A percentile compares a stretch with the other conserved stretches of the same genome.
phyloP scores from a whole-genome alignment of 164 flowering plant genomes.

The Sedum album region DNA sequence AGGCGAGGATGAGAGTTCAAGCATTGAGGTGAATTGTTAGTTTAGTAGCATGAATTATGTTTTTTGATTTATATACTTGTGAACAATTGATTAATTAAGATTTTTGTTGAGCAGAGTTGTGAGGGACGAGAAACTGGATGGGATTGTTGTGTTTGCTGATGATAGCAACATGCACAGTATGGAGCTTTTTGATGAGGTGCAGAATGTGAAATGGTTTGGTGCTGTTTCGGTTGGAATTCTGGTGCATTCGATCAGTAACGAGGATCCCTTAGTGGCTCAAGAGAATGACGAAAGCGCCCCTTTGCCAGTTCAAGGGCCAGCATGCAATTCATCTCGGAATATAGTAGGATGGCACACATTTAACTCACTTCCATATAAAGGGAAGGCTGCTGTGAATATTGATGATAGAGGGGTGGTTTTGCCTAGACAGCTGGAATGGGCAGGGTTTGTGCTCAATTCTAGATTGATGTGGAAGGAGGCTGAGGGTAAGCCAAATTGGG shows the following conservation, averaged over 20 bases:
- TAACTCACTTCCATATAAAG: constrained; percentile 47
- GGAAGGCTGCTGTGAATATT: constrained; percentile 50
- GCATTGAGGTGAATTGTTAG: constrained; percentile 53
- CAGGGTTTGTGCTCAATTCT: constrained; percentile 88
- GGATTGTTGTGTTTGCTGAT: constrained; percentile 89
- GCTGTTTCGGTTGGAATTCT: constrained; percentile 91
- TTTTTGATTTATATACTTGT: neutral
- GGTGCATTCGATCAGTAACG: constrained; percentile 41
- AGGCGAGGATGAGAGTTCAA: constrained; percentile 66
- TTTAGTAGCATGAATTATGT: neutral
- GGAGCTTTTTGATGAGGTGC: constrained; percentile 95
- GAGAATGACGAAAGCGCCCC: constrained; percentile 29
- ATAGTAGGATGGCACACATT: constrained; percentile 89
- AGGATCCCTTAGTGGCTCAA: constrained; percentile 19
- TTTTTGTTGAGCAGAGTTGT: constrained; percentile 43
- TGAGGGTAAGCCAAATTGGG: constrained; percentile 72
- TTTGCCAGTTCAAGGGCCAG: constrained; percentile 87
- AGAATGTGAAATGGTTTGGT: constrained; percentile 78
- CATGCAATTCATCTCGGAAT: constrained; percentile 76
- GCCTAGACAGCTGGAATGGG: constrained; percentile 88
- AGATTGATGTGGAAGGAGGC: constrained; percentile 76
- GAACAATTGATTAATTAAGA: constrained; percentile 13
- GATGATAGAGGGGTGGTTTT: constrained; percentile 70
- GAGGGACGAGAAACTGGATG: constrained; percentile 72
- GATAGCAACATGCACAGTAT: constrained; percentile 91